phyloP scores from a whole-genome alignment of 2,329 filamentous ascomycete species.

The Blumeriella jaapii region DNA sequence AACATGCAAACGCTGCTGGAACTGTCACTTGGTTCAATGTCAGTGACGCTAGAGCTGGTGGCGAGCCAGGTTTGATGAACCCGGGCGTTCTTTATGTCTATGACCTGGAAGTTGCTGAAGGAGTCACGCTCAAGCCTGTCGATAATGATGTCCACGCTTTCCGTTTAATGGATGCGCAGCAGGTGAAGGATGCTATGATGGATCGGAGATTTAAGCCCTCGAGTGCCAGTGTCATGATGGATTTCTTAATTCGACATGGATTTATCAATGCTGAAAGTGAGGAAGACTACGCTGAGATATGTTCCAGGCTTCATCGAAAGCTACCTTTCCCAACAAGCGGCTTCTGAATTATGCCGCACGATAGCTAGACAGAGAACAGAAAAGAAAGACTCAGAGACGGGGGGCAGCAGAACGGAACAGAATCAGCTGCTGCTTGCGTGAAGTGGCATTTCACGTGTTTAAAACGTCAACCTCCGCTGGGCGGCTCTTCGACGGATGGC shows the following conservation, averaged over 20 bases:
- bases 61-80: conserved; percentile 67
- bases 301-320: conserved; percentile 60
- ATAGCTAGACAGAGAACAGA: too few relatives aligned
- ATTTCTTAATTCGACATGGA: conserved; percentile 72
- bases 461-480: too few relatives aligned
- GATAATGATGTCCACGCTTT: conserved; percentile 76
- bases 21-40: conserved; percentile 76
- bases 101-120: conserved; percentile 57
- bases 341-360: too few relatives aligned
- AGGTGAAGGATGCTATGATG: conserved; percentile 49
- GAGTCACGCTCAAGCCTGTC: conserved; percentile 50
- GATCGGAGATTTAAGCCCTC: conserved; percentile 75
- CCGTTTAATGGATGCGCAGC: conserved; percentile 47
- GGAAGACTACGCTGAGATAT: conserved; percentile 61
- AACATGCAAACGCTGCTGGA: conserved; percentile 48
- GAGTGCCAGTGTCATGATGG: conserved; percentile 63
- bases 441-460: too few relatives aligned
- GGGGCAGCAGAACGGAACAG: too few relatives aligned
- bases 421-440: too few relatives aligned
- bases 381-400: too few relatives aligned
- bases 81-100: conserved; percentile 89
- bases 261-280: conserved; percentile 63
- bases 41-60: too few relatives aligned
- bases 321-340: conserved; percentile 69
- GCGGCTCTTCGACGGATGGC: too few relatives aligned